Conservation (phyloP, 1,284 basidiomycete genomes). For the Rhodotorula glutinis region DNA sequence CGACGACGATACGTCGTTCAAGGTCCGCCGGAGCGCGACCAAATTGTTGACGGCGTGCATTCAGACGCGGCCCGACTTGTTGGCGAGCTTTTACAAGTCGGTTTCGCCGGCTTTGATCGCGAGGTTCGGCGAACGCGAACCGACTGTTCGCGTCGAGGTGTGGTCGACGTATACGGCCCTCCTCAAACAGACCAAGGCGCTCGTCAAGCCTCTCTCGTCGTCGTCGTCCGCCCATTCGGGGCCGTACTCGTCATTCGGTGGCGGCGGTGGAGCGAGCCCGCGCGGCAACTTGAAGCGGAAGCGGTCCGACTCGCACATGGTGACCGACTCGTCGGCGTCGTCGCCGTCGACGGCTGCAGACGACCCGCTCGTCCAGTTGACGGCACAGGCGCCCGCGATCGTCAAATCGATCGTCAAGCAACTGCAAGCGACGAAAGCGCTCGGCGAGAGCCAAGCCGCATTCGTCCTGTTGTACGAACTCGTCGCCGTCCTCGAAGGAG, state of each 20-base stretch:
- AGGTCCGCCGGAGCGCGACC: conserved; percentile 87
- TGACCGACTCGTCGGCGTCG: conserved; percentile 23
- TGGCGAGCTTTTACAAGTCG: conserved; percentile 71
- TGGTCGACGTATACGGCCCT: conserved; percentile 72
- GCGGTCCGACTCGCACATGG: conserved; percentile 41
- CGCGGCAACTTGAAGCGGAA: conserved; percentile 46
- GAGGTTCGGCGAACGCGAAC: conserved; percentile 90
- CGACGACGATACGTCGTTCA: conserved; percentile 98
- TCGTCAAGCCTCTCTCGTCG: background rate
- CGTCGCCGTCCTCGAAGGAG: conserved; percentile 76
- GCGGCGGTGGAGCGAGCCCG: conserved; percentile 9
- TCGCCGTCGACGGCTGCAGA: background rate
- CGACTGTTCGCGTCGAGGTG: conserved; percentile 90
- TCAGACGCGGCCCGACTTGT: conserved; percentile 79
- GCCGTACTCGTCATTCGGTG: too few species aligned
- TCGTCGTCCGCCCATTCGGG: background rate
- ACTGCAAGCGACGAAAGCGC: conserved; percentile 68
- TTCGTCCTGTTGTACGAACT: conserved; percentile 75
- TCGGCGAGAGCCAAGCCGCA: conserved; percentile 77
- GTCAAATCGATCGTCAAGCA: conserved; percentile 80
- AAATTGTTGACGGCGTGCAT: conserved; percentile 83
- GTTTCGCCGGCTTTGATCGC: conserved; percentile 84
- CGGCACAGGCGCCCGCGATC: conserved; percentile 68
- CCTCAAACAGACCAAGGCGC: conserved; percentile 37
- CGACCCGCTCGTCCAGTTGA: conserved; percentile 54